Percentiles rank a stretch among this genome's conserved stretches.
Evolutionary conservation across 2,329 filamentous ascomycete species (phyloP).

Genomic region (Colletotrichum cuscutae): DNA sequence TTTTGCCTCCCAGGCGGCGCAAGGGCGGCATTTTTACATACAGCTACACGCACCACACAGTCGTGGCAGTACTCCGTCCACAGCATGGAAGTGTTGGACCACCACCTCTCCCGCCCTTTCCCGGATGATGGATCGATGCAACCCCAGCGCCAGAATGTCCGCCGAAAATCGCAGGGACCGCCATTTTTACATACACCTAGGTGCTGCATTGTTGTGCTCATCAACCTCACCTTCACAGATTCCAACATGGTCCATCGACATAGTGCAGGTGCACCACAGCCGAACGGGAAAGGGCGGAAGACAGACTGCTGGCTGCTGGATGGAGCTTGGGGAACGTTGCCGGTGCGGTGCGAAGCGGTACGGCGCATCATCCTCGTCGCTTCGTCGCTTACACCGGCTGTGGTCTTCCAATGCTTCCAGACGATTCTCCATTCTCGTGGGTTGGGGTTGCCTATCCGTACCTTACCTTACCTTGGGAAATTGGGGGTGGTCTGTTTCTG

Average conservation of each 20-base stretch:
- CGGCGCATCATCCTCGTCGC: not conserved
- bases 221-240: not conserved
- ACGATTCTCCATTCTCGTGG: constrained; percentile 22
- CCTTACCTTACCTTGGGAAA: no score
- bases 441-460: not conserved
- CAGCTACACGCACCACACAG: no score
- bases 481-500: not conserved
- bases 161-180: constrained; percentile 25
- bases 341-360: not conserved
- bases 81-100: constrained; percentile 24
- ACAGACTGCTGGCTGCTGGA: not conserved
- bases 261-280: not conserved
- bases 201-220: not conserved
- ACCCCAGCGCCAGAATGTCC: constrained; percentile 17
- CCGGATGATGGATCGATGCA: constrained; percentile 4
- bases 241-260: not conserved
- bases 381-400: not conserved
- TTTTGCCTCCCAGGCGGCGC: not conserved
- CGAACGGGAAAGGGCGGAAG: not conserved
- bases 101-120: not conserved
- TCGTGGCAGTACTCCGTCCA: no score
- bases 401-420: constrained; percentile 20
- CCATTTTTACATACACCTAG: not conserved
- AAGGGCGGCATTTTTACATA: constrained; percentile 15
- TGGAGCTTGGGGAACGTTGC: constrained; percentile 6